Base-by-base conservation (phyloP, 106 monocot genomes). In the Platanthera zijinensis region DNA sequence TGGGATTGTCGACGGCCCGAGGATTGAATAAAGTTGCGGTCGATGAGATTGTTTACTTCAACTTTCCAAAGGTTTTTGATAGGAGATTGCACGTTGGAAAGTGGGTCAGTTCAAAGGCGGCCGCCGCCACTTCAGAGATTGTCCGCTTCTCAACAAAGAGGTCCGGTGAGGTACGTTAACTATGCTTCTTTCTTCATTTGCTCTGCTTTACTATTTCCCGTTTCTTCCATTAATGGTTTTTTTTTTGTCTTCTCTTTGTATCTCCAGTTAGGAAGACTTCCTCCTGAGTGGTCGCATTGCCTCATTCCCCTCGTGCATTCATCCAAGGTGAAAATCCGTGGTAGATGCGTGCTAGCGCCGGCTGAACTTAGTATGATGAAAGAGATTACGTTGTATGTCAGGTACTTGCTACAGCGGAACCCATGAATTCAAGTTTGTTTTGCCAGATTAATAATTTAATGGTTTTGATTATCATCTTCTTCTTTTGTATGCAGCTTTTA, bases 121-220 rank as follows among this genome's bases (percentile, higher is more conserved):
- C 84, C 3, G 81, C 69, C 5, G 92, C 89, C 2, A 39, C 80
- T 3, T 87, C 89, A 50, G 83, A 83, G 86, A 95, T 95, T 30
- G 95, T 95, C 11, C 79, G 92, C 59, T 90, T 95, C 75, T 89
- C 89, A 5, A 95, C 95, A 32, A 87, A 88, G 78, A 78, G 89
- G 66, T 84, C 78, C 2, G 92, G 95, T 10, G 92, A 95, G 95
- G 95, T 95, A 14, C 18, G 79, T 75, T 18, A 18, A 5, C 72
- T 48, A 19, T 50, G 72, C 50, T 18, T 19, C 2, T 7, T 48
- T 15, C 46, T 69, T 45, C 46, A n/a, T 69, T 51, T 18, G 74
- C 49, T 48, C 10, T 17, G 57, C 57, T n/a, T 17, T 57, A 57
- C 5, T 5, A n/a, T 49, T 46, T 8, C 30, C 4, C 0, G 0